Evolutionary conservation across 192 early-diverging fungal species (phyloP).

Genomic region (Ambispora gerdemannii): DNA sequence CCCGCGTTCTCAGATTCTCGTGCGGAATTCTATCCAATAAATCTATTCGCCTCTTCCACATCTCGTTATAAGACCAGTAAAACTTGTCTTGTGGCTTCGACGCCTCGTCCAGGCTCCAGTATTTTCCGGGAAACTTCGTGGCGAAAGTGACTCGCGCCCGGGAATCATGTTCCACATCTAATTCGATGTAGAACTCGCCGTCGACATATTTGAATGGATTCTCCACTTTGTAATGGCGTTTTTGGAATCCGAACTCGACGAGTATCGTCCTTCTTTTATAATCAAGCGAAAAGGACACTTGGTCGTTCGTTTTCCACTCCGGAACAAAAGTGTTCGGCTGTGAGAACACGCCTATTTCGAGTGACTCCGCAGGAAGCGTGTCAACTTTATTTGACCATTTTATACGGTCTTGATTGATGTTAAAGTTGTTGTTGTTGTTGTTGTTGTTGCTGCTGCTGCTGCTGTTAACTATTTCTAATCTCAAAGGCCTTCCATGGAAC

Average conservation of each 20-base stretch:
- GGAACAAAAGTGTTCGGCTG: slow-evolving; percentile 27
- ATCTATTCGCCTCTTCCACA: slow-evolving; percentile 37
- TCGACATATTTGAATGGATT: slow-evolving; percentile 38
- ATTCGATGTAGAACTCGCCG: slow-evolving; percentile 28
- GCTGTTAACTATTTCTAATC: slow-evolving; percentile 25
- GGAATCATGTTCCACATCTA: slow-evolving; percentile 7
- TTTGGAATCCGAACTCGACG: slow-evolving; percentile 32
- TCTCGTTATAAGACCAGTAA: slow-evolving; percentile 26
- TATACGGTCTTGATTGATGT: not conserved
- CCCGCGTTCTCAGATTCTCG: slow-evolving; percentile 1
- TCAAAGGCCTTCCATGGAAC: slow-evolving; percentile 31
- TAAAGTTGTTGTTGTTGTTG: too few species aligned
- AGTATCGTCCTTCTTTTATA: slow-evolving; percentile 30
- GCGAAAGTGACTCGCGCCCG: slow-evolving; percentile 37
- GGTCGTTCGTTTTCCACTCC: slow-evolving; percentile 3
- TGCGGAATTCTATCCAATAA: slow-evolving; percentile 11
- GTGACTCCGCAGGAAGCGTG: not conserved
- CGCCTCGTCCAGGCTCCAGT: slow-evolving; percentile 34
- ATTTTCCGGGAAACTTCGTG: slow-evolving; percentile 41
- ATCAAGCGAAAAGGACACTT: slow-evolving; percentile 25
- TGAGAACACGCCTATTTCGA: slow-evolving; percentile 34
- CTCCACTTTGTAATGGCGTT: slow-evolving; percentile 29
- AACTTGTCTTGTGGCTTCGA: not conserved
- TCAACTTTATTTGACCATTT: not conserved
- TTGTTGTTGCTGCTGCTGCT: too few species aligned